phyloP scores from a whole-genome alignment of 1,139 yeast genomes.

The Taphrina wiesneri region DNA sequence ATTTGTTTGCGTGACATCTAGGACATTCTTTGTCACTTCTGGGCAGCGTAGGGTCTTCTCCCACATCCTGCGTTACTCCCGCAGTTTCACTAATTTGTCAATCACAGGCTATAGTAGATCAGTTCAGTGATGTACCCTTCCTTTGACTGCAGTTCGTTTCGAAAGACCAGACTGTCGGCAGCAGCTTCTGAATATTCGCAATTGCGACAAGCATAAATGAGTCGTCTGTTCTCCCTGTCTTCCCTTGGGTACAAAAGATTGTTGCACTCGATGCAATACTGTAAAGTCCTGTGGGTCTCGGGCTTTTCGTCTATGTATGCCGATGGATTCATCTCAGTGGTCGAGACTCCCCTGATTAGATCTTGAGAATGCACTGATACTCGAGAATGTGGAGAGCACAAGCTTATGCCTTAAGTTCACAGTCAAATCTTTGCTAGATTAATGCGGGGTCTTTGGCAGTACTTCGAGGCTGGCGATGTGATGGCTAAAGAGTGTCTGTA shows the following conservation, averaged over 20 bases:
- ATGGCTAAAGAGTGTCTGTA: too few species aligned
- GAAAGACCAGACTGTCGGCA: constrained; percentile 80
- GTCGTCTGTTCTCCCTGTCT: constrained; percentile 67
- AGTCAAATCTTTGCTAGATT: too few species aligned
- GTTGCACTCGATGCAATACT: constrained; percentile 52
- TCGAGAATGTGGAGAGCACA: too few species aligned
- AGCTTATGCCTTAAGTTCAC: too few species aligned
- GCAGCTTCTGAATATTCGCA: constrained; percentile 94
- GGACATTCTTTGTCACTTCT: constrained; percentile 77
- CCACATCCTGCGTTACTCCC: constrained; percentile 95
- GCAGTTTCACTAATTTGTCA: constrained; percentile 65
- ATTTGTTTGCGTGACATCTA: constrained; percentile 77
- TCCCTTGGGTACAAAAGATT: constrained; percentile 99
- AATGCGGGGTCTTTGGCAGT: too few species aligned
- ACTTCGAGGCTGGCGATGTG: too few species aligned
- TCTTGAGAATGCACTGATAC: too few species aligned
- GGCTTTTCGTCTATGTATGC: constrained; percentile 19
- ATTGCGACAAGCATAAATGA: constrained; percentile 90
- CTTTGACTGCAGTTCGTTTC: constrained; percentile 88
- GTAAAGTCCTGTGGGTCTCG: constrained; percentile 25
- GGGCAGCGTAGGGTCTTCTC: constrained; percentile 83
- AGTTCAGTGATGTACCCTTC: constrained; percentile 49
- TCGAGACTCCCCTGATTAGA: too few species aligned
- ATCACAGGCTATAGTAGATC: not conserved
- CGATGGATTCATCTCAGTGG: not conserved